A percentile compares a stretch with the other conserved stretches of the same genome.
Conservation (phyloP, 2,329 filamentous ascomycete species). For the Trichoderma sp. region DNA sequence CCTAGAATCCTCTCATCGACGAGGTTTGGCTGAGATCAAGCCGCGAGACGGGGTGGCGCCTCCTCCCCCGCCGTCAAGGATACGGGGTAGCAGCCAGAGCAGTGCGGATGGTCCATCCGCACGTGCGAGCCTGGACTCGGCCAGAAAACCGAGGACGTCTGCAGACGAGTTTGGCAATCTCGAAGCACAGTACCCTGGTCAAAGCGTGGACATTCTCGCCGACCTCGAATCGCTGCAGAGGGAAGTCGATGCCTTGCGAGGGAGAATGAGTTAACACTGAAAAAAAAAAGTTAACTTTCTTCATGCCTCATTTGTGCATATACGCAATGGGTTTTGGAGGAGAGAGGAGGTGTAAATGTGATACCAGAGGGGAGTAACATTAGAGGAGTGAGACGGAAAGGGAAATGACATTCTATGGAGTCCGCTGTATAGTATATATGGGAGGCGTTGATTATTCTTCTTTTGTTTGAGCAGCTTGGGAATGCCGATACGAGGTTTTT, state of each 20-base stretch:
- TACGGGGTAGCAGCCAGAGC: constrained; percentile 49
- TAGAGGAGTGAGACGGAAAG: background rate
- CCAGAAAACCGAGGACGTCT: constrained; percentile 10
- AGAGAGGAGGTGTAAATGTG: background rate
- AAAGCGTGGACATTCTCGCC: constrained; percentile 64
- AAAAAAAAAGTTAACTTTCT: background rate
- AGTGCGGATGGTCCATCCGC: constrained; percentile 41
- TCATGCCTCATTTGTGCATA: background rate
- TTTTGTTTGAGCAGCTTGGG: background rate
- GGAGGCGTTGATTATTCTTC: constrained; percentile 2
- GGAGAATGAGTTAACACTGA: constrained; percentile 21
- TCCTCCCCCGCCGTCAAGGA: constrained; percentile 52
- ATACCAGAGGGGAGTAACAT: background rate
- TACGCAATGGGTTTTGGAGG: background rate
- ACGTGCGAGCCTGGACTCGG: constrained; percentile 38
- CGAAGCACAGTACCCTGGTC: constrained; percentile 30
- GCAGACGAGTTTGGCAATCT: background rate
- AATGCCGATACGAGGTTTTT: background rate
- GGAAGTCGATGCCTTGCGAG: constrained; percentile 69
- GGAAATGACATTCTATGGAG: background rate
- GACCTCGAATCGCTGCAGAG: constrained; percentile 71
- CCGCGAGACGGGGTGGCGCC: constrained; percentile 37
- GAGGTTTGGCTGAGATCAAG: constrained; percentile 33
- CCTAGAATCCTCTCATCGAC: constrained; percentile 40
- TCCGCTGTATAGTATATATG: constrained; percentile 18